Base-by-base conservation (phyloP, 257 asterid species). In the Capsicum chinense region DNA sequence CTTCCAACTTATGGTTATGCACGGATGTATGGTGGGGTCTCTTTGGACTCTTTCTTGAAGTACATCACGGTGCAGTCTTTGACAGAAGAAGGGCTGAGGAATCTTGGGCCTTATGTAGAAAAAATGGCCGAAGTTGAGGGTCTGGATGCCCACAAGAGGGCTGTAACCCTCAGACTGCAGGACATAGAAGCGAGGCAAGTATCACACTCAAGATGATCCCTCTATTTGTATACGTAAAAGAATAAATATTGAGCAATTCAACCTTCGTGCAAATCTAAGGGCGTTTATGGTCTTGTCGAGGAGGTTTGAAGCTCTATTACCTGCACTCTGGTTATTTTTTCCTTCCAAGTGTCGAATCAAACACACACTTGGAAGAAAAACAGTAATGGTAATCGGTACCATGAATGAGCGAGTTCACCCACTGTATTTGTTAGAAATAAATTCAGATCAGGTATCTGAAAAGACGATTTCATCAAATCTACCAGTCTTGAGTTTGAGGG, bases 1-100 rank as follows among this genome's bases (percentile, higher is more conserved):
- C 97, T 97, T 88, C 98, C 99, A 57, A 96, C 99, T 9, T 97
- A 97, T 11, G 99, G 98, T 12, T 97, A 93, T 73, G 98, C 99
- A 56, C 90, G 97, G 57, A 97, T 95, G 98, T 97, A 97, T 15
- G 86, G 98, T 58, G 98, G 98, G 59, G 97, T 95, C 60, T 90
- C 94, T 57, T 88, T 95, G 85, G 98, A 95, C 91, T 93, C 99
- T 11, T 95, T 95, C 92, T 88, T 94, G 85, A 95, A 94, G 87
- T 92, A 95, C 90, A 95, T 93, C 76, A 95, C 98, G 0, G 93
- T 94, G 69, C 98, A 95, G 88, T 92, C 97, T 39, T 87, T 95
- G 89, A 95, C 99, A 8, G 95, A 94, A 82, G 98, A 92, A 85
- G 99, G 99, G 73, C 86, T 95, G 44, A 92, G 63, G 90, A 95